These are phyloP conservation scores for Cochlearia excelsa DNA, from an alignment of 345 rosid genomes.

Conservation along the genomic window DNA sequence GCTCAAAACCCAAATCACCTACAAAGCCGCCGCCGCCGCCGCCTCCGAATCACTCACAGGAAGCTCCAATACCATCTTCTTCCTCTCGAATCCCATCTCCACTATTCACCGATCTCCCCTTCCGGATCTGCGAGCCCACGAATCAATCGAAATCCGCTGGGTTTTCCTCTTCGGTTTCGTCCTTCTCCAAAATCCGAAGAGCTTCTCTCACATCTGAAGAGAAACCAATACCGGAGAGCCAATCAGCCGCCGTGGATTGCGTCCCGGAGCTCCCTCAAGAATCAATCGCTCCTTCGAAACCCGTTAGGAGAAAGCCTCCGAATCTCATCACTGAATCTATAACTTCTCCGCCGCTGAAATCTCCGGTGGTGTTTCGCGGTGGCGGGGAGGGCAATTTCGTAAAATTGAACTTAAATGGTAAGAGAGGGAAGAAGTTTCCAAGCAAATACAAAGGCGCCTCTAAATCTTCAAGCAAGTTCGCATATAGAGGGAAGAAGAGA, in stretches of 20 bases:
- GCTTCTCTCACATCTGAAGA: slow-evolving; percentile 10
- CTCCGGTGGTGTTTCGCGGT: slow-evolving; percentile 38
- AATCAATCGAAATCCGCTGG: slow-evolving; percentile 39
- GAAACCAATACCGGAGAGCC: slow-evolving; percentile 12
- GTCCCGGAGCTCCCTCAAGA: slow-evolving; percentile 9
- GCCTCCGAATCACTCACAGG: background rate
- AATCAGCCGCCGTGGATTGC: background rate
- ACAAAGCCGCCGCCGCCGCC: too few relatives aligned
- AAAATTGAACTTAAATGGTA: slow-evolving; percentile 59
- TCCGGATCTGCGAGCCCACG: slow-evolving; percentile 58
- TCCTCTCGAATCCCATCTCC: slow-evolving; percentile 26
- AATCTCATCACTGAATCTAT: slow-evolving; percentile 49
- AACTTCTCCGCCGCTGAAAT: slow-evolving; percentile 46
- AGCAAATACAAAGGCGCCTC: slow-evolving; percentile 43
- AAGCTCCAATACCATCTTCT: slow-evolving; percentile 25
- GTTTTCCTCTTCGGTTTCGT: slow-evolving; percentile 53
- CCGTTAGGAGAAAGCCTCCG: slow-evolving; percentile 43
- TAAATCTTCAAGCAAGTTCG: slow-evolving; percentile 27
- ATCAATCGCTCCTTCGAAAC: slow-evolving; percentile 27
- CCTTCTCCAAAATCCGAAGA: slow-evolving; percentile 58
- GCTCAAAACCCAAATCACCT: background rate
- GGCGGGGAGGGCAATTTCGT: slow-evolving; percentile 81
- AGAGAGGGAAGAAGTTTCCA: slow-evolving; percentile 54
- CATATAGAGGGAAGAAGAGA: slow-evolving; percentile 47
- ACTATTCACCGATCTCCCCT: slow-evolving; percentile 42